Evolutionary conservation across 257 asterid species (phyloP), one percentile per base, ranked within the genome.

Genomic region (Nicotiana obtusifolia): DNA sequence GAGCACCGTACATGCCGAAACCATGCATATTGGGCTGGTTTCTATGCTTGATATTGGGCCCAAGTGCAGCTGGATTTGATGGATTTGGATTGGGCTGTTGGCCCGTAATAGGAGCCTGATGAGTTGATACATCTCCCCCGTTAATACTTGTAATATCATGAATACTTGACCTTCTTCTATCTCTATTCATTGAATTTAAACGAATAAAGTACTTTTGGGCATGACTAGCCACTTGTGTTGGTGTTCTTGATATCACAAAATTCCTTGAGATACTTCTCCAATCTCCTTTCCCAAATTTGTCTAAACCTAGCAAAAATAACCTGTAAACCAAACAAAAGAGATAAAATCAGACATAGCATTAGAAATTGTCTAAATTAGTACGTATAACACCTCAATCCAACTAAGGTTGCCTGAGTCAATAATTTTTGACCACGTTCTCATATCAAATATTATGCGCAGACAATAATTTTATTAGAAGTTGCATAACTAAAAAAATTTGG

Each of bases 181-280:
- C 99, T 85, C 97, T 89, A 75, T 92, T 95, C 82, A 93, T 92
- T 30, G 99, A 92, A 85, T 93, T 95, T 80, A 95, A 81, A 10
- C 98, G 95, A 76, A 95, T 95, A 91, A 93, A 93, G 85, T 93
- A 95, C 83, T 95, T 95, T 54, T 95, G 99, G 19, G 99, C 99
- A 67, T 95, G 99, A 84, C 99, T 93, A 22, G 99, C 99, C 19
- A 95, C 99, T 80, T 95, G 99, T 20, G 99, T 95, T 1, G 99
- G 99, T 0, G 98, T 93, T 64, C 97, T 90, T 14, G 99, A 93
- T 56, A 92, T 88, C 49, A 95, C 98, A 20, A 88, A 93, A 89
- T 93, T 95, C 82, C 99, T 89, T 17, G 99, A 93, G 80, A 95
- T 95, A 92, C 99, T 95, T 83, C 99, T 93, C 99, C 98, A 95